These are phyloP conservation scores for Aspergillus candidus DNA, from an alignment of 2,329 filamentous ascomycete species.

Conservation along the genomic window DNA sequence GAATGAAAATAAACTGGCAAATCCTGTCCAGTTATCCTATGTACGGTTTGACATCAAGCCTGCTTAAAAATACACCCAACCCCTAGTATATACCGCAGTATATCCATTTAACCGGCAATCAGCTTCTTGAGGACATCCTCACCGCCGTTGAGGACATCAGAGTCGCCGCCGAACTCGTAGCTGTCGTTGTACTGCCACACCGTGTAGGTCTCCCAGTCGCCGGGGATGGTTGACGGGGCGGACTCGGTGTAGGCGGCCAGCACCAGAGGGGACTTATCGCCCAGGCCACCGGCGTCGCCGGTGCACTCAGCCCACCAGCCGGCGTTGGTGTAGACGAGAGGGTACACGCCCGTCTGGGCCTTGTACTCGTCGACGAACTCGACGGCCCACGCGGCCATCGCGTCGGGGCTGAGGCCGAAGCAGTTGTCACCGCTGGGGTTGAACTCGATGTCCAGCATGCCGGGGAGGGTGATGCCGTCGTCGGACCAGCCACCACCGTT, in stretches of 20 bases:
- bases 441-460: slow-evolving; percentile 52
- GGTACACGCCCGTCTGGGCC: slow-evolving; percentile 41
- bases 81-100: too few species aligned
- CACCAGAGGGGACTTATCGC: slow-evolving; percentile 44
- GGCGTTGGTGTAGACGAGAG: slow-evolving; percentile 48
- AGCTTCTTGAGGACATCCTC: slow-evolving; percentile 11
- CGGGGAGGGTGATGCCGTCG: slow-evolving; percentile 51
- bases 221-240: slow-evolving; percentile 41
- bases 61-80: too few species aligned
- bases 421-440: slow-evolving; percentile 35
- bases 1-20: too few species aligned
- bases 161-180: slow-evolving; percentile 15
- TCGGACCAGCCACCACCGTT: slow-evolving; percentile 50
- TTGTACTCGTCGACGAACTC: slow-evolving; percentile 49
- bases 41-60: too few species aligned
- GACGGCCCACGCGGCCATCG: slow-evolving; percentile 49
- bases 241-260: slow-evolving; percentile 41
- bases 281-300: slow-evolving; percentile 44
- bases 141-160: slow-evolving; percentile 15
- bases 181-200: slow-evolving; percentile 16
- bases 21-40: too few species aligned
- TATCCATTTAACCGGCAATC: background rate
- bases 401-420: slow-evolving; percentile 39
- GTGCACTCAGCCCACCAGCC: slow-evolving; percentile 52
- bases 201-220: slow-evolving; percentile 31